Evolutionary conservation across 331 rosid species (phyloP), one percentile per base, ranked within the genome.

Genomic region (Prunus yedoensis): DNA sequence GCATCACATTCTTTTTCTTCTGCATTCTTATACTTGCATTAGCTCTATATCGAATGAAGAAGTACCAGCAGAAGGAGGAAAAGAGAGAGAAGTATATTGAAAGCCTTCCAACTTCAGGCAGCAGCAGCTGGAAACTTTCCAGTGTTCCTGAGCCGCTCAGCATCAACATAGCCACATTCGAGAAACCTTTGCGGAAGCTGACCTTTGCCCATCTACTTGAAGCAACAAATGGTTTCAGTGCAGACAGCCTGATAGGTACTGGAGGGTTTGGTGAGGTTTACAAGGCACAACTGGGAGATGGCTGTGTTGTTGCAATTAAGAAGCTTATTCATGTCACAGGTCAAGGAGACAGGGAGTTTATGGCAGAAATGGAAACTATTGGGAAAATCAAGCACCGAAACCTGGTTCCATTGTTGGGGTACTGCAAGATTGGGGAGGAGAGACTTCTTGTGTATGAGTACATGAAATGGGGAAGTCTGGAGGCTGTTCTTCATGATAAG

Each of bases 221-320:
- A 85, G 97, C 97, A 38, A 91, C 97, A 9, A 89, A 91, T 3
- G 97, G 97, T 72, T 91, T 91, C 80, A 86, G 94, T 60, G 74
- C 87, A 3, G 92, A 87, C 45, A 91, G 94, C 76, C 71, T 89
- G 86, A 89, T 91, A 38, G 97, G 97, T 28, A 84, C 91, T 4
- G 97, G 97, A 49, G 97, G 97, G 35, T 91, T 91, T n/a, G 97
- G 97, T 4, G 91, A 91, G 78, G 97, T 91, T 30, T 91, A 87
- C 73, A 91, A 91, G 58, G 97, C 97, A 65, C 88, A 87, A 61
- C 68, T 91, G 57, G 84, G 73, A 78, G 97, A 87, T 70, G 97
- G 94, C 3, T 81, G 84, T 78, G 81, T 86, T 65, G 97, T 91
- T 52, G 94, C 94, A 11, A 87, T 91, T 76, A 91, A 91, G 90